phyloP scores from a whole-genome alignment of 2,329 filamentous ascomycete genomes.

The Trichoderma polysporum region DNA sequence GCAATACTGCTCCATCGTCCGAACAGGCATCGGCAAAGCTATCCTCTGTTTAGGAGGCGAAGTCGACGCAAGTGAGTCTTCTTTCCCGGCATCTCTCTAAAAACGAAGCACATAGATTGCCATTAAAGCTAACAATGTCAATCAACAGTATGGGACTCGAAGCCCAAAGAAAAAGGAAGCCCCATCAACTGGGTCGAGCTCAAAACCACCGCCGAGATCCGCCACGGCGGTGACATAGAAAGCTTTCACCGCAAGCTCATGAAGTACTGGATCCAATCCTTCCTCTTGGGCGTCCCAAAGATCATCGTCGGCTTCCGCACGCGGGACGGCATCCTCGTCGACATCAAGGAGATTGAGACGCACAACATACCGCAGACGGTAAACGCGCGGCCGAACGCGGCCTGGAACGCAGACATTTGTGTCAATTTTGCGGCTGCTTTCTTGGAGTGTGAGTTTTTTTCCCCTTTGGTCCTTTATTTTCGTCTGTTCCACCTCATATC shows the following conservation, averaged over 20 bases:
- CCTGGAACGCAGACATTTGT: constrained; percentile 91
- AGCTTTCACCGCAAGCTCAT: constrained; percentile 87
- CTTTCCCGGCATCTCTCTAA: neutral
- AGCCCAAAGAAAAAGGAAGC: constrained; percentile 63
- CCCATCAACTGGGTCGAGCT: constrained; percentile 91
- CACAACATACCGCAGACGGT: constrained; percentile 75
- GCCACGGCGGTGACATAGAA: constrained; percentile 64
- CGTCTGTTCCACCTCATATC: neutral
- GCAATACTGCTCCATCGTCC: constrained; percentile 93
- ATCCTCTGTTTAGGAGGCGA: constrained; percentile 83
- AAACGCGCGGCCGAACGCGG: constrained; percentile 60
- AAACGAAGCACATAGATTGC: too few relatives aligned
- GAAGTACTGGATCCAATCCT: constrained; percentile 97
- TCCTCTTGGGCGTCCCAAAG: constrained; percentile 86
- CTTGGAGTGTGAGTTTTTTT: constrained; percentile 63
- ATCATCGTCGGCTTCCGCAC: constrained; percentile 88
- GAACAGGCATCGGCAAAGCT: constrained; percentile 77
- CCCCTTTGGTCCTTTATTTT: neutral
- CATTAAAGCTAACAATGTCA: neutral
- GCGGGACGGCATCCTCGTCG: constrained; percentile 66
- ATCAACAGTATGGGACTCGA: constrained; percentile 73
- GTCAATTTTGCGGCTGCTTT: constrained; percentile 85
- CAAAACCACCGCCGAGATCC: constrained; percentile 80
- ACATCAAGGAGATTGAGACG: constrained; percentile 77
- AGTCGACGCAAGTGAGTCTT: constrained; percentile 72